Evolutionary conservation across 352 stramenopile genomes (phyloP).

Genomic region (Blastocystis sp.): DNA sequence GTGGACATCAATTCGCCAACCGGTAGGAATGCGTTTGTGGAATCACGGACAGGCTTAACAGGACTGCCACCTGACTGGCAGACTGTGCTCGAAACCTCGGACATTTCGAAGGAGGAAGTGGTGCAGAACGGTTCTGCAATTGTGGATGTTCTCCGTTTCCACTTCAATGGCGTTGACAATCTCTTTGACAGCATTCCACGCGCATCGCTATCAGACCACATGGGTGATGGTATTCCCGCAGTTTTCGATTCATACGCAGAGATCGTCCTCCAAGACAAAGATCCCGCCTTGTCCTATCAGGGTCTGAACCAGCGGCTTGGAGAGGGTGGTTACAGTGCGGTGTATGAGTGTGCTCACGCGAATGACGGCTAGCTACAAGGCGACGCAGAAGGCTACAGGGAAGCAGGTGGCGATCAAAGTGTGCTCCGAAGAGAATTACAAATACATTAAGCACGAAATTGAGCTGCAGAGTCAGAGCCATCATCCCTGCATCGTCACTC

Average conservation of each 20-base stretch:
- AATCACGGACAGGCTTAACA: slow-evolving; percentile 76
- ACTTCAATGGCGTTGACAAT: slow-evolving; percentile 77
- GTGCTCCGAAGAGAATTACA: slow-evolving; percentile 76
- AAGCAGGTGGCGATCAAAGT: slow-evolving; percentile 79
- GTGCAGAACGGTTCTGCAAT: slow-evolving; percentile 79
- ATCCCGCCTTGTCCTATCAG: slow-evolving; percentile 57
- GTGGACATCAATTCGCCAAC: slow-evolving; percentile 40
- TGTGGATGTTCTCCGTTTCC: slow-evolving; percentile 80
- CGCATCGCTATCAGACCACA: neutral
- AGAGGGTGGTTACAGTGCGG: slow-evolving; percentile 79
- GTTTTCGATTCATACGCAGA: slow-evolving; percentile 8
- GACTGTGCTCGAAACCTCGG: slow-evolving; percentile 78
- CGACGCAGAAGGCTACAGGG: slow-evolving; percentile 76
- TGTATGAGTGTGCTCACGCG: slow-evolving; percentile 76
- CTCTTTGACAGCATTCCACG: slow-evolving; percentile 52
- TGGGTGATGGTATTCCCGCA: neutral
- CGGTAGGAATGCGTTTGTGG: neutral
- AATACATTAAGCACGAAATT: slow-evolving; percentile 80
- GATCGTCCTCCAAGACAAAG: slow-evolving; percentile 75
- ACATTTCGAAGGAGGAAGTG: slow-evolving; percentile 80
- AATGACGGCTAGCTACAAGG: slow-evolving; percentile 60
- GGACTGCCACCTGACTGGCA: slow-evolving; percentile 79
- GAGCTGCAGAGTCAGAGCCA: slow-evolving; percentile 79
- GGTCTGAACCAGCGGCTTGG: slow-evolving; percentile 76
- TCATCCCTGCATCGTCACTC: slow-evolving; percentile 79